Evolutionary conservation across 164 flowering plant species (phyloP), one percentile per base, ranked within the genome.

Genomic region (Stephania cephalantha): DNA sequence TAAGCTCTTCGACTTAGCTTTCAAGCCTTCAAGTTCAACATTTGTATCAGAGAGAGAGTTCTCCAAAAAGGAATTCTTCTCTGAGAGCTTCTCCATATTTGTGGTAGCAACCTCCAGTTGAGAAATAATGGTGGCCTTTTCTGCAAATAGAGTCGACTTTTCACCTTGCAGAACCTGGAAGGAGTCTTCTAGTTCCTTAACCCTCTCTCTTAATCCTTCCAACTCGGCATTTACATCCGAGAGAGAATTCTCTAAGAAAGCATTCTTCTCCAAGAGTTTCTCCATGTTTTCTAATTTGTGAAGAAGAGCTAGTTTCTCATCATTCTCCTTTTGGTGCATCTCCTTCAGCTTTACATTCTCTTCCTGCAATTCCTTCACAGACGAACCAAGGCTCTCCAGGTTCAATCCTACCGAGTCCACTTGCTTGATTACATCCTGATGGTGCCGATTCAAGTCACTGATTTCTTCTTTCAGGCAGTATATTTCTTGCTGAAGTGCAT

Each of bases 271-370:
- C 72, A 81, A 72, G 80, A 87, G 75, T 58, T 75, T 79, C 67
- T 83, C 85, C 91, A 91, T 82, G 46, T 80, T 74, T 75, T 81
- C 86, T 81, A 91, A 66, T 77, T 86, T 91, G 76, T 83, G 81
- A 55, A 71, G 69, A 78, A 95, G 87, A 69, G 71, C 75, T 71
- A 76, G 84, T 50, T 75, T 91, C 77, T 90, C 94, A 42, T 83
- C 85, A 69, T 74, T 80, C 9, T 83, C 87, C 75, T 74, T 75
- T 78, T 81, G 78, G 72, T 84, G 85, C 29, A 79, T 78, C 73
- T 87, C 87, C 80, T 84, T 92, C 69, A 96, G 88, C 81, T 76
- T 84, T 67, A 79, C 77, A 80, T 88, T 91, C 82, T 92, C 93
- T 69, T 86, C 87, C 78, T 81, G 92, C 86, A 95, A 85, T 65